Conservation (phyloP, 2,329 filamentous ascomycete genomes). For the Aspergillus quadricinctus region DNA sequence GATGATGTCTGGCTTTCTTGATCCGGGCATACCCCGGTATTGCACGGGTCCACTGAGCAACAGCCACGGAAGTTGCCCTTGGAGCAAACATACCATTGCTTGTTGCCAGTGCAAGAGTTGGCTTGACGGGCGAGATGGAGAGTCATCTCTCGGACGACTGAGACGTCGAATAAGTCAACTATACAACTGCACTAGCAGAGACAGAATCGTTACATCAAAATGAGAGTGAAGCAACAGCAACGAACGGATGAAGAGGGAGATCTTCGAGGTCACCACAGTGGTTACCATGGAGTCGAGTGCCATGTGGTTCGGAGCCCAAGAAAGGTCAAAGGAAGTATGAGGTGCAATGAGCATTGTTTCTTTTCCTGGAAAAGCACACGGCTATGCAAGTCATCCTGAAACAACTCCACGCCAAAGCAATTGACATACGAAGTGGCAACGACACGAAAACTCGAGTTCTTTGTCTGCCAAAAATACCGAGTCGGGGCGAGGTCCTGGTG, state of each 20-base stretch:
- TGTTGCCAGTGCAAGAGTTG: conserved; percentile 13
- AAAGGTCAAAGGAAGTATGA: not conserved
- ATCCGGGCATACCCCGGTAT: conserved; percentile 25
- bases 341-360: not conserved
- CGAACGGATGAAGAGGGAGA: not conserved
- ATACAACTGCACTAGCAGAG: not conserved
- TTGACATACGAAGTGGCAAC: not conserved
- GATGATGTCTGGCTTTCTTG: conserved; percentile 3
- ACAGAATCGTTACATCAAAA: not conserved
- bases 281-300: not conserved
- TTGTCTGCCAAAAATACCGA: not conserved
- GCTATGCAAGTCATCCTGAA: not conserved
- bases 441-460: not conserved
- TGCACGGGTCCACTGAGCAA: conserved; percentile 31
- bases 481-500: not conserved
- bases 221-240: not conserved
- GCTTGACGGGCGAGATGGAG: conserved; percentile 7
- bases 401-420: not conserved
- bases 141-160: conserved; percentile 3
- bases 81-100: conserved; percentile 26
- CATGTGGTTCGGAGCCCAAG: not conserved
- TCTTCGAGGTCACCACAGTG: not conserved
- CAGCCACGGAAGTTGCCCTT: conserved; percentile 25
- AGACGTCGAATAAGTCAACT: not conserved
- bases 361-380: not conserved